Conservation (phyloP, 164 flowering plant species). For the Annona cherimola region DNA sequence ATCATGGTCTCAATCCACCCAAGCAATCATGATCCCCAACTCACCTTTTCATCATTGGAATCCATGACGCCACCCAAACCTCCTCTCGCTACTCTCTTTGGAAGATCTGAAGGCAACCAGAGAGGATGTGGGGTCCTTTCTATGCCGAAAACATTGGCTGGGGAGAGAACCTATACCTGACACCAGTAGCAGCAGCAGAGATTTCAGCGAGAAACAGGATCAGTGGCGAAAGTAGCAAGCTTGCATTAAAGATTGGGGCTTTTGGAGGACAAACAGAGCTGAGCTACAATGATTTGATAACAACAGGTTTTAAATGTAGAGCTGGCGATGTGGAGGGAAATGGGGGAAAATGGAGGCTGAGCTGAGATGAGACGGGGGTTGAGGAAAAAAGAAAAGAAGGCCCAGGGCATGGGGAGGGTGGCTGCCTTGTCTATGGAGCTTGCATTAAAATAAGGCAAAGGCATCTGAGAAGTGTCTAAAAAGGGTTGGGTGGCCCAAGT, state of each 20-base stretch:
- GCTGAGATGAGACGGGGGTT: too few relatives aligned
- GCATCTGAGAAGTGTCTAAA: background rate
- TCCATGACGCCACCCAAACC: conserved; percentile 22
- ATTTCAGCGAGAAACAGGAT: background rate
- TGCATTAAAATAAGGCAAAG: background rate
- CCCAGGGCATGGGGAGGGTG: too few relatives aligned
- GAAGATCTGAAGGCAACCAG: conserved; percentile 8
- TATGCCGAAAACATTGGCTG: background rate
- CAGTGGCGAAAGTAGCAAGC: background rate
- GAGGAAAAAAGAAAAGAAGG: background rate
- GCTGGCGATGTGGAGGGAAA: background rate
- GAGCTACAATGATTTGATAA: too few relatives aligned
- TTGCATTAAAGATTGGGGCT: background rate
- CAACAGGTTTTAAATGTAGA: background rate
- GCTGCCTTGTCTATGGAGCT: too few relatives aligned
- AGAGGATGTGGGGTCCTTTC: background rate
- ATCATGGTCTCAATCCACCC: background rate
- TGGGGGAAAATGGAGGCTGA: background rate
- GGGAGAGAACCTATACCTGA: background rate
- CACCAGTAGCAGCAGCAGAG: background rate
- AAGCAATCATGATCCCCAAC: conserved; percentile 15
- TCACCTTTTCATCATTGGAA: conserved; percentile 27
- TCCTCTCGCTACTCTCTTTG: background rate
- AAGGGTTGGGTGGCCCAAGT: background rate
- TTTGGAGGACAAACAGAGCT: background rate